These are phyloP conservation scores for Trichocomaceae sp. DNA, from an alignment of 2,329 filamentous ascomycete genomes.

Conservation along the genomic window DNA sequence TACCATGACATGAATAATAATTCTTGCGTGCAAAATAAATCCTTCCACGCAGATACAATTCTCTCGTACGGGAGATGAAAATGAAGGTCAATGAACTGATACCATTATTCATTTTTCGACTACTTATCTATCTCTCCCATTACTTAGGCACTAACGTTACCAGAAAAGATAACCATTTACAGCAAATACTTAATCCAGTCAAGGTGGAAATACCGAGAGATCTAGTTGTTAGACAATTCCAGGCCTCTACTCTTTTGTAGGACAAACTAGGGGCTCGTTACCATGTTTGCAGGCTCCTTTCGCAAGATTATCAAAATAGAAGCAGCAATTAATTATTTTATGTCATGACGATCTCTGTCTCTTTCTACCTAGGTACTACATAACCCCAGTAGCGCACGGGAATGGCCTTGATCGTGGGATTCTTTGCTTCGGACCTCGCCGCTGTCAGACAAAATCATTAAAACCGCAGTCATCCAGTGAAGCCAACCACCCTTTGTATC, in stretches of 20 bases:
- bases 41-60: not conserved
- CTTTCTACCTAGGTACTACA: too few relatives aligned
- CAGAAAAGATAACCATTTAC: not conserved
- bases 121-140: too few relatives aligned
- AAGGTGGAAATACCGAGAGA: not conserved
- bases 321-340: not conserved
- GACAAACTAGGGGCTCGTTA: not conserved
- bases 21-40: not conserved
- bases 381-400: not conserved
- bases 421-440: slow-evolving; percentile 1
- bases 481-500: not conserved
- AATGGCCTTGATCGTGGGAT: not conserved
- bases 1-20: not conserved
- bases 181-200: not conserved
- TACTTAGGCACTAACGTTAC: too few relatives aligned
- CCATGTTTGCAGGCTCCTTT: not conserved
- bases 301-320: not conserved
- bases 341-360: not conserved
- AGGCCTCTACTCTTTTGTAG: not conserved
- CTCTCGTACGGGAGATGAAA: not conserved
- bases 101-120: too few relatives aligned
- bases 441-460: not conserved
- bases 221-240: not conserved
- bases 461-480: not conserved
- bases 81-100: too few relatives aligned